phyloP scores from a whole-genome alignment of 805 yeast species.

The Candida piceae region DNA sequence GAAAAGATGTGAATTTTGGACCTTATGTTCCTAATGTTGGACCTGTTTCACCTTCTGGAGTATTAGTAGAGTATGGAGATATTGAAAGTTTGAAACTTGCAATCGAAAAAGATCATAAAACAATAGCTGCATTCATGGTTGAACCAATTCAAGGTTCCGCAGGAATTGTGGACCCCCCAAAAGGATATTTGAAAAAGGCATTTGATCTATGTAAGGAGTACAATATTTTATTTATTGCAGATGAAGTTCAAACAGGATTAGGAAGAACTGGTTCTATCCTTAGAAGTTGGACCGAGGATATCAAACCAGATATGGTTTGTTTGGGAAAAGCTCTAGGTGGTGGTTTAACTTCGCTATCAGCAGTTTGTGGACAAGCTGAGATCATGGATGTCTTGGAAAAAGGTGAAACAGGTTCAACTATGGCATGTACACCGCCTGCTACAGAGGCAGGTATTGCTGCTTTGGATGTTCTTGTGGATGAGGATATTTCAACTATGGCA shows the following conservation, averaged over 20 bases:
- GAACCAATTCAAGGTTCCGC: slow-evolving; percentile 29
- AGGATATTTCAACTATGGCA: slow-evolving; percentile 16
- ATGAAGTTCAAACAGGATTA: slow-evolving; percentile 27
- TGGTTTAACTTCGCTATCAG: slow-evolving; percentile 24
- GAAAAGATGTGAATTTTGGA: slow-evolving; percentile 14
- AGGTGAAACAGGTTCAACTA: slow-evolving; percentile 27
- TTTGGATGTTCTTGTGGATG: slow-evolving; percentile 24
- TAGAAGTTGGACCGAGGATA: slow-evolving; percentile 14
- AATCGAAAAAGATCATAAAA: slow-evolving; percentile 15
- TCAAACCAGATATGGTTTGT: slow-evolving; percentile 26
- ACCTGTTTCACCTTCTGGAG: slow-evolving; percentile 21
- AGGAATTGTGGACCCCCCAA: slow-evolving; percentile 26
- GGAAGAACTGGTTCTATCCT: slow-evolving; percentile 25
- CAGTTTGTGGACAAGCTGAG: slow-evolving; percentile 19
- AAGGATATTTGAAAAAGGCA: slow-evolving; percentile 18
- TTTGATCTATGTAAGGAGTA: slow-evolving; percentile 21
- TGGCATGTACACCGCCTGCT: slow-evolving; percentile 28
- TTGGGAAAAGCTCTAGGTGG: slow-evolving; percentile 26
- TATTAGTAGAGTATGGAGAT: slow-evolving; percentile 19
- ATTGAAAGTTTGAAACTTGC: slow-evolving; percentile 17
- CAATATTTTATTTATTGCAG: slow-evolving; percentile 25
- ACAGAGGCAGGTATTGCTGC: slow-evolving; percentile 27
- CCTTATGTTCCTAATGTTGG: slow-evolving; percentile 24
- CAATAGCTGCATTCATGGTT: slow-evolving; percentile 25
- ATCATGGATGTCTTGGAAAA: slow-evolving; percentile 19